phyloP scores from a whole-genome alignment of 177 flowering plant species.

The Telopea speciosissima region DNA sequence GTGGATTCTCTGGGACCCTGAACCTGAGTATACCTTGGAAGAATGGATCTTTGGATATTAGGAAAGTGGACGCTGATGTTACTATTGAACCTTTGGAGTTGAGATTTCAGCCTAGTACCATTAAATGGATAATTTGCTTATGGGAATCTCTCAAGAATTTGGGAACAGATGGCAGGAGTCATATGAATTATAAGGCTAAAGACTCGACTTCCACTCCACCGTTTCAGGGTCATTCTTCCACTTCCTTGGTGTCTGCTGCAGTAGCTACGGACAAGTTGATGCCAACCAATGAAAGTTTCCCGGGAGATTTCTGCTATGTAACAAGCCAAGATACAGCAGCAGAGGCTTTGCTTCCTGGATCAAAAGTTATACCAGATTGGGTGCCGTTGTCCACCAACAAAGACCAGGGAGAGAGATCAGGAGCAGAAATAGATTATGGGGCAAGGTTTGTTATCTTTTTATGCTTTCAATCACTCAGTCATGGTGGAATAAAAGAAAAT shows the following conservation, averaged over 20 bases:
- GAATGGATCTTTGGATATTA: slow-evolving; percentile 79
- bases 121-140: slow-evolving; percentile 50
- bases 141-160: slow-evolving; percentile 40
- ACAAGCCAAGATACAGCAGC: slow-evolving; percentile 21
- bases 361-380: slow-evolving; percentile 82
- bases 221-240: slow-evolving; percentile 33
- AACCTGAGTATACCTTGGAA: slow-evolving; percentile 86
- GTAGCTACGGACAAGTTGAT: slow-evolving; percentile 20
- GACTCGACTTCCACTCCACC: slow-evolving; percentile 32
- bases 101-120: slow-evolving; percentile 57
- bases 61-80: slow-evolving; percentile 70
- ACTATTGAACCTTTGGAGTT: slow-evolving; percentile 57
- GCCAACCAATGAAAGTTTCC: slow-evolving; percentile 18
- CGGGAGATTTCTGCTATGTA: slow-evolving; percentile 18
- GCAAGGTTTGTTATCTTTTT: slow-evolving; percentile 60
- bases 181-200: slow-evolving; percentile 14
- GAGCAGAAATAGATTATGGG: slow-evolving; percentile 59
- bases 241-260: slow-evolving; percentile 20
- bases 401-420: slow-evolving; percentile 26
- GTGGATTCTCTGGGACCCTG: slow-evolving; percentile 78
- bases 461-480: not conserved
- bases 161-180: slow-evolving; percentile 20
- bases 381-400: slow-evolving; percentile 38
- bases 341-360: slow-evolving; percentile 44
- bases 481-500: not conserved